Percentiles rank a stretch among this genome's conserved stretches.
phyloP scores from a whole-genome alignment of 176 grass and related monocot species.

The Lolium rigidum region DNA sequence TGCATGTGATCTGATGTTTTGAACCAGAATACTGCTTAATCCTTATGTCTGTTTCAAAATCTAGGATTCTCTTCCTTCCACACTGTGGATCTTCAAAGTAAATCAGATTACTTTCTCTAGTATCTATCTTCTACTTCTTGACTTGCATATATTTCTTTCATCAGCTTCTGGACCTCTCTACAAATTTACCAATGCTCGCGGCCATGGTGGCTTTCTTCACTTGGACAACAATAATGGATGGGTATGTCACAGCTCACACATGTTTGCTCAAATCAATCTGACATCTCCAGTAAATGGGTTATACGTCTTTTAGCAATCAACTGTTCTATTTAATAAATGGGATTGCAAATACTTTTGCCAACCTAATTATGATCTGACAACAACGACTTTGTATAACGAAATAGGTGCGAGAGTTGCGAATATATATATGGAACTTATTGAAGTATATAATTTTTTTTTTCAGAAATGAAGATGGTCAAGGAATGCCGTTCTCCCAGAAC shows the following conservation, averaged over 20 bases:
- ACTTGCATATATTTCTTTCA: conserved; percentile 20
- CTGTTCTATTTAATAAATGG: background rate
- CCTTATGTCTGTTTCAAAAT: background rate
- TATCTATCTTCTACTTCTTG: conserved; percentile 1
- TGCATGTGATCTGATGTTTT: background rate
- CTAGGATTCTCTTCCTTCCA: background rate
- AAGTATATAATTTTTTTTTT: background rate
- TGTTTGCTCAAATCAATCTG: background rate
- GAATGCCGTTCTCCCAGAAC: background rate
- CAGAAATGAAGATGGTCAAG: conserved; percentile 50
- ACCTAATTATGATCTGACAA: too few species aligned
- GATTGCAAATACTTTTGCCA: background rate
- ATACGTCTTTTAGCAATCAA: background rate
- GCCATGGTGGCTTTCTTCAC: conserved; percentile 93
- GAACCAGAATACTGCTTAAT: background rate
- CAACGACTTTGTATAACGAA: too few species aligned
- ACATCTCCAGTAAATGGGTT: background rate
- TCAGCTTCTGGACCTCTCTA: conserved; percentile 81
- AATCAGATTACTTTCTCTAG: background rate
- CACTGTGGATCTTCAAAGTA: background rate
- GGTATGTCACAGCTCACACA: conserved; percentile 48
- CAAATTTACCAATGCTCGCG: conserved; percentile 81
- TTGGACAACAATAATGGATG: too few species aligned
- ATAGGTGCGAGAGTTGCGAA: fast-evolving
- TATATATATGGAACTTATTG: background rate